These are phyloP conservation scores for Hyaloscypha hepaticicola DNA, from an alignment of 495 filamentous ascomycete species.

Conservation along the genomic window DNA sequence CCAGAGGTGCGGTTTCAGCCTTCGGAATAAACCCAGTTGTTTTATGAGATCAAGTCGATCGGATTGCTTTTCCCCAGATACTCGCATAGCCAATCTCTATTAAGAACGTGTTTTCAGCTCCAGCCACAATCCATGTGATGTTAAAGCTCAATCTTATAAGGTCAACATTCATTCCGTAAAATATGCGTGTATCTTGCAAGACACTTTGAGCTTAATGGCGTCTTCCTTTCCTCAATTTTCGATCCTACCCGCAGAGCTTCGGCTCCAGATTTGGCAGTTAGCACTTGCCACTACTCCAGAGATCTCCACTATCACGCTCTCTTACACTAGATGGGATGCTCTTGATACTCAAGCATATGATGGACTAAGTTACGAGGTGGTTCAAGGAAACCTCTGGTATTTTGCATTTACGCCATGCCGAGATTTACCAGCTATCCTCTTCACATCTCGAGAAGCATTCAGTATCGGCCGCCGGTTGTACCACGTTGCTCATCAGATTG, in stretches of 20 bases:
- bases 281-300: background rate
- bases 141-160: background rate
- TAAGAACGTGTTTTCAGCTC: background rate
- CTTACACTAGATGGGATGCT: background rate
- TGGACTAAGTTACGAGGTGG: background rate
- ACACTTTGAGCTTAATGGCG: background rate
- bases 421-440: background rate
- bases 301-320: background rate
- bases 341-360: constrained; percentile 1
- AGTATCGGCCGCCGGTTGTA: background rate
- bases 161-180: background rate
- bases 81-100: background rate
- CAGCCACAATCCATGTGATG: background rate
- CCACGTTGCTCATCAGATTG: background rate
- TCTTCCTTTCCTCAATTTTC: constrained; percentile 18
- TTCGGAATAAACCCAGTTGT: background rate
- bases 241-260: constrained; percentile 22
- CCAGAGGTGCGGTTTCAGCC: background rate
- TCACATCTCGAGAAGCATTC: constrained; percentile 4
- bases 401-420: background rate
- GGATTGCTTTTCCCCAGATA: background rate
- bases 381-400: background rate
- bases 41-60: background rate
- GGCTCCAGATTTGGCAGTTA: constrained; percentile 21
- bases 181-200: background rate